phyloP scores from a whole-genome alignment of 306 rosid species.

The Trichosanthes truncata region DNA sequence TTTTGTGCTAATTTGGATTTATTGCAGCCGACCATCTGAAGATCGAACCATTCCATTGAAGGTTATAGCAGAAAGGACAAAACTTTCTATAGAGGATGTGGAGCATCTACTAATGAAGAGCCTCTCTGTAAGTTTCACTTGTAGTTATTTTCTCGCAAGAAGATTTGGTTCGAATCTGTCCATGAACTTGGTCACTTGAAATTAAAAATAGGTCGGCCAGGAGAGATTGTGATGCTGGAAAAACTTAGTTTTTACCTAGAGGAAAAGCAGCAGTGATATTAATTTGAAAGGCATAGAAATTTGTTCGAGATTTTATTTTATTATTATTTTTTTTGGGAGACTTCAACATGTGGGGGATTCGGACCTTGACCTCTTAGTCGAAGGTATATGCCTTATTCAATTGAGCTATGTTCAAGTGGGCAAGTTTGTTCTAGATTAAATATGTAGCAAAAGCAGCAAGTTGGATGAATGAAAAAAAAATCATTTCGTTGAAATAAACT shows the following conservation, averaged over 20 bases:
- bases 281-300: background rate
- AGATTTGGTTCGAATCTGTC: background rate
- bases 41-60: slow-evolving; percentile 91
- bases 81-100: slow-evolving; percentile 89
- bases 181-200: background rate
- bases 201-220: background rate
- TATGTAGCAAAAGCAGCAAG: background rate
- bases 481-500: background rate
- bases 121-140: slow-evolving; percentile 67
- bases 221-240: background rate
- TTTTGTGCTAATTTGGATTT: slow-evolving; percentile 11
- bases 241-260: background rate
- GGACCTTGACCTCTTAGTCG: too few species aligned
- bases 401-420: background rate
- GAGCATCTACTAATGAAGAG: slow-evolving; percentile 99
- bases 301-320: background rate
- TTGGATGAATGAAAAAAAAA: background rate
- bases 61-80: slow-evolving; percentile 86
- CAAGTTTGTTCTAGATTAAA: background rate
- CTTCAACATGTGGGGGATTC: too few species aligned
- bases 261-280: background rate
- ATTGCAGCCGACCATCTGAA: slow-evolving; percentile 90
- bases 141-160: background rate
- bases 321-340: too few species aligned
- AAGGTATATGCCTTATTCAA: background rate